Evolutionary conservation across 164 flowering plant genomes (phyloP), one percentile per base, ranked within the genome.

Genomic region (Euptelea pleiosperma): DNA sequence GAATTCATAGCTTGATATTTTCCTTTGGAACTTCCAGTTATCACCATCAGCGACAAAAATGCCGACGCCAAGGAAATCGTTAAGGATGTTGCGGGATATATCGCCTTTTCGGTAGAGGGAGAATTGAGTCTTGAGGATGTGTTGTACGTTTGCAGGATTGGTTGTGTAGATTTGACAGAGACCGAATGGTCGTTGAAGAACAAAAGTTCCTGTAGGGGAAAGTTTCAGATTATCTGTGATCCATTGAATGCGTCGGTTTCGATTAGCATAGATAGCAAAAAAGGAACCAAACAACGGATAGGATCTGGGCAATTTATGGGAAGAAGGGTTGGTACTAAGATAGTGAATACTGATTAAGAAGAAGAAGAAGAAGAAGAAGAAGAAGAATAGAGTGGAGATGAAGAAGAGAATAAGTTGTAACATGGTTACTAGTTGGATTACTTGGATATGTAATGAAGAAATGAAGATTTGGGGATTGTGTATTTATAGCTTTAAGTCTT

Each of bases 1-100:
- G 64, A 79, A 77, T 45, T 77, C 84, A 28, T 70, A 72, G 61
- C 82, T 75, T 0, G 77, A 34, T 6, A 75, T 50, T 26, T 77
- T 73, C 19, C 87, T 70, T 55, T 82, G 84, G 43, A 74, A 70
- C 66, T 80, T 76, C 87, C 87, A 82, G 10, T 22, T 34, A 3
- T 74, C 73, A 3, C 82, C 84, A 48, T 79, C 76, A 10, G 52
- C 53, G 30, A 65, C 71, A 56, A 82, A 74, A 42, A 82, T 75
- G 1, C 81, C 81, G 16, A 67, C 34, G 1, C 84, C 84, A 1
- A 79, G 70, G 2, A 82, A 60, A 31, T 79, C 84, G 1, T 1
- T 2, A 19, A 69, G 64, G n/a, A 6, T 52, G 7, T 8, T 3
- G 2, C 28, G 24, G 14, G 47, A 54, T 4, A 11, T 1, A 0